Evolutionary conservation across 768 basidiomycete species (phyloP).

Genomic region (Coprinopsis strossmayeri): DNA sequence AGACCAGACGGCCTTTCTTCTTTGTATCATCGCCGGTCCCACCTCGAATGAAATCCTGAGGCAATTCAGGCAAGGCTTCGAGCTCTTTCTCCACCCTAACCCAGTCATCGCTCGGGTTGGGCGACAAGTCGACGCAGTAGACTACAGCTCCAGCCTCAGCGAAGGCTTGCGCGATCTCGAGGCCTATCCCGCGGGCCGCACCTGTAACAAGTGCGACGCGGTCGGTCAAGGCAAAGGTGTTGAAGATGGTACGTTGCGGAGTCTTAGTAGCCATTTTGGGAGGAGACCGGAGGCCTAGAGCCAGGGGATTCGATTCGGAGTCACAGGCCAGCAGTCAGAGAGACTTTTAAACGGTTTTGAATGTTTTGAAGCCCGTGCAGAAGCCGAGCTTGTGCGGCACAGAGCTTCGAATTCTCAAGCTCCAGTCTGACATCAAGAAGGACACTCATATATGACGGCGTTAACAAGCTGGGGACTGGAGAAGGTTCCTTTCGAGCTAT

Average conservation of each 20-base stretch:
- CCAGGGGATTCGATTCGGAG: no score
- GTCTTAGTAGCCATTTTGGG: no score
- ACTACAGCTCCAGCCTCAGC: conserved; percentile 23
- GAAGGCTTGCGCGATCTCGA: conserved; percentile 21
- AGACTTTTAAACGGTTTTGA: no score
- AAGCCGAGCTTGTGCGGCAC: no score
- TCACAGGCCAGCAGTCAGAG: no score
- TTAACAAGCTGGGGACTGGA: no score
- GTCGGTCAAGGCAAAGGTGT: conserved; percentile 15
- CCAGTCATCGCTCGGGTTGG: conserved; percentile 43
- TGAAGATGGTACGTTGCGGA: conserved; percentile 12
- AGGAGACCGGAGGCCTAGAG: no score
- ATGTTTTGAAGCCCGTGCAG: no score
- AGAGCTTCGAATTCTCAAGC: no score
- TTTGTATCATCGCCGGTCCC: conserved; percentile 8
- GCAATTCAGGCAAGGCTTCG: conserved; percentile 18
- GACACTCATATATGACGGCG: no score
- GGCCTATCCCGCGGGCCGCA: conserved; percentile 22
- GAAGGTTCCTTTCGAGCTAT: no score
- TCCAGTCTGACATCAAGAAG: no score
- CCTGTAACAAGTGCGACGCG: conserved; percentile 21
- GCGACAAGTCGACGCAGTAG: conserved; percentile 60
- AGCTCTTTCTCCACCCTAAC: conserved; percentile 39
- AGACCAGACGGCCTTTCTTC: conserved; percentile 33
- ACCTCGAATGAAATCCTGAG: background rate